Percentiles rank a stretch among this genome's conserved stretches.
Conservation (phyloP, 2,329 filamentous ascomycete genomes). For the Phoma herbarum region DNA sequence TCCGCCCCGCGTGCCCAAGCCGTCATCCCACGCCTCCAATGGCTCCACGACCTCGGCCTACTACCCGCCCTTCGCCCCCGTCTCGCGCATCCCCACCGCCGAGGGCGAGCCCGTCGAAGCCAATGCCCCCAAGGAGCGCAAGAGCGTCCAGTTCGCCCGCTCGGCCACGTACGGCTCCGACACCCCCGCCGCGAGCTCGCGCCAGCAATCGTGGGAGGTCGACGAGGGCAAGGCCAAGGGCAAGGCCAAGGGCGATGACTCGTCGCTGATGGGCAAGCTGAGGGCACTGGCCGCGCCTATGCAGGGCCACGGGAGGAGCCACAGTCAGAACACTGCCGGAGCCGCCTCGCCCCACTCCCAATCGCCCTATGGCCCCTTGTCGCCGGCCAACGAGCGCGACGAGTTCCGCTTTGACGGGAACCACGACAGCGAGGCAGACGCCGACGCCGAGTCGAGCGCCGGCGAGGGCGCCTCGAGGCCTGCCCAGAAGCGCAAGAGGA, state of each 20-base stretch:
- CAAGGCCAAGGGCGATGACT: conserved; percentile 59
- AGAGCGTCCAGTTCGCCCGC: conserved; percentile 80
- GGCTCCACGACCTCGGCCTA: conserved; percentile 32
- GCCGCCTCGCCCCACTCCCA: conserved; percentile 51
- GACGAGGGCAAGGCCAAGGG: conserved; percentile 70
- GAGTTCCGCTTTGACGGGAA: conserved; percentile 63
- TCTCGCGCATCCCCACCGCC: conserved; percentile 44
- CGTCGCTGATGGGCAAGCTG: conserved; percentile 79
- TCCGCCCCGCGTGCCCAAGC: conserved; percentile 27
- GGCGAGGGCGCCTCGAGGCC: conserved; percentile 66
- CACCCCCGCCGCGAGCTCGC: conserved; percentile 60
- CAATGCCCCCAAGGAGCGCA: conserved; percentile 55
- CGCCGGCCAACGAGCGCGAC: conserved; percentile 60
- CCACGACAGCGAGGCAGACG: conserved; percentile 73
- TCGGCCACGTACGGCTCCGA: conserved; percentile 52
- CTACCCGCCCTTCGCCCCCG: conserved; percentile 43
- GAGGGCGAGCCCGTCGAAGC: conserved; percentile 44
- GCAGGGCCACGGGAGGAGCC: conserved; percentile 59
- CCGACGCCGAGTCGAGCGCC: conserved; percentile 85
- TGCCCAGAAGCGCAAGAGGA: conserved; percentile 69
- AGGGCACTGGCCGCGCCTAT: conserved; percentile 73
- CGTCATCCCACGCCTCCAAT: conserved; percentile 36
- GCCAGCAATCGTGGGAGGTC: conserved; percentile 70
- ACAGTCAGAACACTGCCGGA: conserved; percentile 56
- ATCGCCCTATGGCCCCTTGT: conserved; percentile 51